Base-by-base conservation (phyloP, 805 yeast genomes). In the Starmerella asiatica region DNA sequence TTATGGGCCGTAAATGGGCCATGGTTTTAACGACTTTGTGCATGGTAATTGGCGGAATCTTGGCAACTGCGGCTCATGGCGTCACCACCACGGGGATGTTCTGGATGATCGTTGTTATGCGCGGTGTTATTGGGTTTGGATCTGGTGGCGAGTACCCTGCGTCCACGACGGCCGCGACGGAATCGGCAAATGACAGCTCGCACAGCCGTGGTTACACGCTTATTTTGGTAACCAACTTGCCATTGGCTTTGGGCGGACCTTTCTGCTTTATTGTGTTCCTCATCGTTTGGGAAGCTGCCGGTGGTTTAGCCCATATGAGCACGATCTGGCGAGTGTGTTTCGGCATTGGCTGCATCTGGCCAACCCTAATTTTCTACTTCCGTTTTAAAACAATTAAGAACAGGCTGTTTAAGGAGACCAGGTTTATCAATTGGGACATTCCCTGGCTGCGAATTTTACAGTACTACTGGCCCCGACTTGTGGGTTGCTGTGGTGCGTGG, bases 401-500 rank as follows among this genome's bases (percentile, higher is more conserved):
- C 3, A 69, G 65, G 40, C 63, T 79, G 46, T 80, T 72, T 65
- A 69, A 69, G 50, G 73, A 74, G 54, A 64, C 74, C 27, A 81
- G 82, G 24, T 75, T 80, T 51, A 71, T 67, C 54, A 67, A 59
- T 43, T 58, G 56, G 34, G 79, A 71, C 16, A 21, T 46, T 5
- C 77, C 77, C 27, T 77, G 76, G 56, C 57, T 62, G 61, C 65
- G 78, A 27, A 74, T 76, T 0, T 38, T 77, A 42, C 74, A 71
- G 53, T 79, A 62, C 59, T 78, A 77, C 61, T 79, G 88, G 86
- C 61, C 53, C 32, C 63, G 81, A 41, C 54, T 80, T 18, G 48
- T 79, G 23, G 91, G 88, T 27, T 75, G 82, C 15, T 73, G 80
- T 55, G 75, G 73, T 4, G 70, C 79, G 42, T 80, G 91, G 91